A percentile compares a stretch with the other conserved stretches of the same genome.
phyloP scores from a whole-genome alignment of 352 stramenopile genomes.

The Pythium vanterpoolii region DNA sequence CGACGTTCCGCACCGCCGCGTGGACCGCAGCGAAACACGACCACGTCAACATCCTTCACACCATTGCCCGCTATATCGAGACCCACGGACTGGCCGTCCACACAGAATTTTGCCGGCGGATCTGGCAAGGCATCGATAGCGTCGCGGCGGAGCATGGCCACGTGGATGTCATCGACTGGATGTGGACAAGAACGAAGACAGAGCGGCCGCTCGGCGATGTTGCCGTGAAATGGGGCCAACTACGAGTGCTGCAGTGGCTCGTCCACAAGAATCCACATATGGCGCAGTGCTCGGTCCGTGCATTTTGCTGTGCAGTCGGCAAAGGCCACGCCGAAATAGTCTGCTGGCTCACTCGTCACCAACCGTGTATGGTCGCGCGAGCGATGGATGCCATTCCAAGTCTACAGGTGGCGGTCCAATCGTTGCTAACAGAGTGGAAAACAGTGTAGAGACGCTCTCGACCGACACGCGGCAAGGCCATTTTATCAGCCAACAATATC shows the following conservation, averaged over 20 bases:
- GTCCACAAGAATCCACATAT: neutral
- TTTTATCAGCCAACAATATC: neutral
- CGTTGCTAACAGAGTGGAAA: slow-evolving; percentile 3
- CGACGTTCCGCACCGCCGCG: slow-evolving; percentile 12
- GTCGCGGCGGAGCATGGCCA: slow-evolving; percentile 2
- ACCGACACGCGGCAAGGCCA: no score
- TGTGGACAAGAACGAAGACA: neutral
- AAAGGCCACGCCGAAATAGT: slow-evolving; percentile 1
- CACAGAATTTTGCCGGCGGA: neutral
- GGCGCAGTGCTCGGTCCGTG: neutral
- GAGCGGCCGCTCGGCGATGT: neutral
- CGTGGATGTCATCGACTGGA: slow-evolving; percentile 10
- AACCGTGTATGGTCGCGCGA: neutral
- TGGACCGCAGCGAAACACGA: slow-evolving; percentile 12
- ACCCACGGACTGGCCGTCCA: neutral
- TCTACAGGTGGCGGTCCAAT: neutral
- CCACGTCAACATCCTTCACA: slow-evolving; percentile 6
- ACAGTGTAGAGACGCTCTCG: no score
- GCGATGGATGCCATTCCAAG: neutral
- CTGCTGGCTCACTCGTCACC: neutral
- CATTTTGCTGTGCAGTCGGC: neutral
- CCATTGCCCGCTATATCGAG: neutral
- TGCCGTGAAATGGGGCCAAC: neutral
- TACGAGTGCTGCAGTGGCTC: slow-evolving; percentile 10
- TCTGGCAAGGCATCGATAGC: neutral